Evolutionary conservation across 345 rosid genomes (phyloP), one percentile per base, ranked within the genome.

Genomic region (Moringa oleifera): DNA sequence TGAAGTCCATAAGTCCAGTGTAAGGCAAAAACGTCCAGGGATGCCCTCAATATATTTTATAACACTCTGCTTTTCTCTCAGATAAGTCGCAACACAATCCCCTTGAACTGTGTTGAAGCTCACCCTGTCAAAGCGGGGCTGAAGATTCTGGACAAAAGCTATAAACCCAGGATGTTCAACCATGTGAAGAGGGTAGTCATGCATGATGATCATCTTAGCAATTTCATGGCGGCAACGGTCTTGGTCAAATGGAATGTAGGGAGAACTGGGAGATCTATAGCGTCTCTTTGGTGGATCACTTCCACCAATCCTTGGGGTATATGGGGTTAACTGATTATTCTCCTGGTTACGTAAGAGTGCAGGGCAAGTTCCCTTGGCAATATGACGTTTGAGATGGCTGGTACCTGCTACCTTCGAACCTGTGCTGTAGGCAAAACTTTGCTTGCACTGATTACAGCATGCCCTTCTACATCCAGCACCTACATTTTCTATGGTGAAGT

Each of bases 391-490:
- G 47, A 90, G 96, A 74, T 90, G 98, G 71, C 97, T 90, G 41
- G 98, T 93, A 17, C 98, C 97, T 58, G 97, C 95, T 6, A 93
- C 98, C 72, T 93, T 90, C 0, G 87, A 73, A 59, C 98, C 98
- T 1, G 86, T 88, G 76, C 98, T 90, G 59, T 93, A 93, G n/a
- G 97, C 97, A 79, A 93, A 93, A 70, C 94, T 93, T 76, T 90
- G 96, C 65, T 85, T 93, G 87, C 98, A 93, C 60, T 80, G 91
- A 59, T 90, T 93, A 78, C 98, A 93, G 69, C 73, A 81, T 33
- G 96, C 98, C 65, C 98, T 83, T 74, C 94, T 83, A 73, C 91
- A 81, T 54, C 80, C 88, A 2, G 93, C 69, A 50, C 92, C 77
- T 0, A 90, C 87, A 0, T 58, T 63, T 73, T 90, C 87, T 25